Evolutionary conservation across 164 flowering plant genomes (phyloP), one percentile per base, ranked within the genome.

Genomic region (Magnolia sinica): DNA sequence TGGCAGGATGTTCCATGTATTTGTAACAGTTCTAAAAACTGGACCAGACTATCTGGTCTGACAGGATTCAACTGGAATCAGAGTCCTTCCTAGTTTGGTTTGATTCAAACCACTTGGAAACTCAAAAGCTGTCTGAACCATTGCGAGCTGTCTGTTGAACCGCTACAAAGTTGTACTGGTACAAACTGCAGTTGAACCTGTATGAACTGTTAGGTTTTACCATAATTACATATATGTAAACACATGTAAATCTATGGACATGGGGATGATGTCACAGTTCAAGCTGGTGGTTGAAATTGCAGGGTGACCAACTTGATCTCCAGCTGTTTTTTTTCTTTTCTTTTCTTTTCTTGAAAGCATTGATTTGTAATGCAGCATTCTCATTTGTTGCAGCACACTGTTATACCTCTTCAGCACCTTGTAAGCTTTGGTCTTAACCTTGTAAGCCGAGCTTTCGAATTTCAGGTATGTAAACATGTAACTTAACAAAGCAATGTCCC

Each of bases 371-470:
- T 66, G 16, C 18, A 16, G 61, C 14, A 2, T 66, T 66, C 29
- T 72, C 58, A 9, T 68, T 23, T 9, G 70, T 74, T 85, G 87
- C 96, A 96, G 98, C 98, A 94, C 77, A 93, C 93, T 63, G 90
- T 96, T 45, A 90, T 87, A 29, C 99, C 99, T 66, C 78, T 96
- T 74, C 98, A 96, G 78, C 98, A 91, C 79, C 87, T 94, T 68
- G 89, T 96, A 63, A 94, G 91, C 86, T 89, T 96, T 81, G 90
- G 85, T 73, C 90, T 96, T 11, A 96, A 96, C 85, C 96, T 96
- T 73, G 94, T 94, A 31, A 96, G 99, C 87, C 82, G 98, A 69
- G 87, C 98, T 27, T 96, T 93, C 80, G 99, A 96, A 74, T 96
- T 96, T 84, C 99, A 94, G 98, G 99, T 94, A 78, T 71, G 52